Evolutionary conservation across 257 asterid genomes (phyloP).

Genomic region (Eucommia ulmoides): DNA sequence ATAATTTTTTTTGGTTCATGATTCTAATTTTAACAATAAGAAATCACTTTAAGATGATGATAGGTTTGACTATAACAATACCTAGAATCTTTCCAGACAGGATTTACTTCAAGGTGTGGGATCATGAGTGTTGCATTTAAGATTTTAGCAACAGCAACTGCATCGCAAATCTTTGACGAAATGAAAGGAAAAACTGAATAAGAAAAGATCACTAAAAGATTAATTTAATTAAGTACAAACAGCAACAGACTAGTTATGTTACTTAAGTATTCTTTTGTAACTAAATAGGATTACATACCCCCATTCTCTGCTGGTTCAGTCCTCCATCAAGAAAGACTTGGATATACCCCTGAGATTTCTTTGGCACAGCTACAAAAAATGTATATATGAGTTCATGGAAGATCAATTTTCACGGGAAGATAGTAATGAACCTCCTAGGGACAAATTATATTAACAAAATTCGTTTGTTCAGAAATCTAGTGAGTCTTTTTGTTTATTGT

Average conservation of each 20-base stretch:
- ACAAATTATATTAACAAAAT: too few species aligned
- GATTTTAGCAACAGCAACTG: conserved; percentile 39
- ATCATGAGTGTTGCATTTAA: conserved; percentile 36
- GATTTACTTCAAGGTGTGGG: conserved; percentile 36
- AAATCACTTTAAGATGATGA: too few species aligned
- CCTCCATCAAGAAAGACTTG: conserved; percentile 47
- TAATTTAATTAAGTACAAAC: not conserved
- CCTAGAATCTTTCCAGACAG: conserved; percentile 41
- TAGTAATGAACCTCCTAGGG: too few species aligned
- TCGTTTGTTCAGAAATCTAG: too few species aligned
- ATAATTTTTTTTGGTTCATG: too few species aligned
- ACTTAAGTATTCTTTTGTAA: not conserved
- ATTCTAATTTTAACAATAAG: too few species aligned
- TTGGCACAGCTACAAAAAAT: conserved; percentile 13
- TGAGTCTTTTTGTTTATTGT: too few species aligned
- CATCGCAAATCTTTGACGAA: conserved; percentile 30
- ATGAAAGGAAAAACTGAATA: not conserved
- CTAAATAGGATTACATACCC: conserved; percentile 20
- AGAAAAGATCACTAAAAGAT: not conserved
- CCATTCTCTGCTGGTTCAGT: conserved; percentile 43
- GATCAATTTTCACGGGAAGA: too few species aligned
- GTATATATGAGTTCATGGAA: not conserved
- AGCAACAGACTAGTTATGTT: not conserved
- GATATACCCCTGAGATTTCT: conserved; percentile 19
- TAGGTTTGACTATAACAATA: too few species aligned